Percentiles rank a stretch among this genome's conserved stretches.
Conservation (phyloP, 1,284 basidiomycete species). For the Marasmius tenuissimus region DNA sequence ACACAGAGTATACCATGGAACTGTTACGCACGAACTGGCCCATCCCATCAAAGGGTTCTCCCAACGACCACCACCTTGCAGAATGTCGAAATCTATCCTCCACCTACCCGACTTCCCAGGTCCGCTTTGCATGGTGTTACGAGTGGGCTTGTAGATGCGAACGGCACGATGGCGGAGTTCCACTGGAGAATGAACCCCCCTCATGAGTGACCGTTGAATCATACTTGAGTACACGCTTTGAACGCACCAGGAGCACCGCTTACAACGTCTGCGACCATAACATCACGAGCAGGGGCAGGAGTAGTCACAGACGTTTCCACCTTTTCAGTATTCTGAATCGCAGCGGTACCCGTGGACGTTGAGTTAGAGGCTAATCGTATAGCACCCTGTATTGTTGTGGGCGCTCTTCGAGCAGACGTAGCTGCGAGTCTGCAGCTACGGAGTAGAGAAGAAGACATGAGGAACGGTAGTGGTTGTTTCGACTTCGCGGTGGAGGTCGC, state of each 20-base stretch:
- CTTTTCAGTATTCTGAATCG: slow-evolving; percentile 16
- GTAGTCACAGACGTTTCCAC: slow-evolving; percentile 29
- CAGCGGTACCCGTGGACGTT: slow-evolving; percentile 24
- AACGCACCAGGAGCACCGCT: slow-evolving; percentile 77
- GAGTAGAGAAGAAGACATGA: slow-evolving; percentile 4
- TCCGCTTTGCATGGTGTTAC: slow-evolving; percentile 95
- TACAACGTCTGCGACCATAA: slow-evolving; percentile 72
- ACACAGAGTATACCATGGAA: background rate
- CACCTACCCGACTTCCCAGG: slow-evolving; percentile 85
- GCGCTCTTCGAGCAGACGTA: background rate
- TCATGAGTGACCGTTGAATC: too few relatives aligned
- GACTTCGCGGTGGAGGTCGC: slow-evolving; percentile 10
- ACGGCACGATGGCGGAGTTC: slow-evolving; percentile 88
- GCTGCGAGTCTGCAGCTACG: slow-evolving; percentile 10
- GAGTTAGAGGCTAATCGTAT: slow-evolving; percentile 3
- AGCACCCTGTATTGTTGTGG: background rate
- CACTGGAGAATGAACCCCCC: slow-evolving; percentile 39
- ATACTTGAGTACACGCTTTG: background rate
- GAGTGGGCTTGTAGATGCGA: slow-evolving; percentile 91
- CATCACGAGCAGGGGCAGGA: slow-evolving; percentile 49
- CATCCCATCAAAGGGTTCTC: slow-evolving; percentile 99
- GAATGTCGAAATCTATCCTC: slow-evolving; percentile 94
- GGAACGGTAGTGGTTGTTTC: slow-evolving; percentile 1
- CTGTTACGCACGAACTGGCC: slow-evolving; percentile 77
- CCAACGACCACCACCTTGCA: slow-evolving; percentile 90